Evolutionary conservation across 1,284 basidiomycete species (phyloP), one percentile per base, ranked within the genome.

Genomic region (Fomitopsis betulina): DNA sequence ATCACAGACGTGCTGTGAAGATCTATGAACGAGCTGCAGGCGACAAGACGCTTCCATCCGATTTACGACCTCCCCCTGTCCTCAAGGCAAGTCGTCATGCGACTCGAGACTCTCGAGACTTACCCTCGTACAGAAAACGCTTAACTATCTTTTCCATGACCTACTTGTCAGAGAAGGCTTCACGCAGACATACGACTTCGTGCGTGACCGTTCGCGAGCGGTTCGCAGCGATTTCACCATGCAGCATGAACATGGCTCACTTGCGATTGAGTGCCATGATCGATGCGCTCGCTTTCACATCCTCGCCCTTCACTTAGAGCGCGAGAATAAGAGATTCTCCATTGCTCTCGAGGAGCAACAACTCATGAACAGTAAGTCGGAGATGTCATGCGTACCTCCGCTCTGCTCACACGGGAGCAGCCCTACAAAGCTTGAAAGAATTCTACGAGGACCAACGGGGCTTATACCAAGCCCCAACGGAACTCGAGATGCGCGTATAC

Each of bases 401-500:
- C 42, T 33, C 6, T 10, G 25, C 37, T 38, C 23, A 58, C 21
- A 42, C 13, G 13, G 8, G 10, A 21, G n/a, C 64, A 96, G 93
- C 93, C 23, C 81, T 98, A 39, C 91, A 93, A 67, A 93, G 89
- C 67, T 79, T 98, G 52, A 93, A 94, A 70, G 93, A 98, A 69
- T 96, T 93, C 67, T 97, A 98, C 71, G 89, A 93, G 65, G 96
- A 98, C 60, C 84, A 93, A 57, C 79, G 88, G 15, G 82, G 79
- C 12, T 74, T 75, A 19, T 86, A 86, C 40, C 69, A 87, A 53
- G 89, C 88, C 7, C 85, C 90, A 0, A 90, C 91, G 57, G 95
- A 98, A 70, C 84, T 97, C 51, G 96, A 99, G 73, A 97, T 99
- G 84, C 87, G 94, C 21, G 89, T 97, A 0, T 98, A 98, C 75